Evolutionary conservation across 176 grass and related monocot genomes (phyloP).

Genomic region (Ensete ventricosum): DNA sequence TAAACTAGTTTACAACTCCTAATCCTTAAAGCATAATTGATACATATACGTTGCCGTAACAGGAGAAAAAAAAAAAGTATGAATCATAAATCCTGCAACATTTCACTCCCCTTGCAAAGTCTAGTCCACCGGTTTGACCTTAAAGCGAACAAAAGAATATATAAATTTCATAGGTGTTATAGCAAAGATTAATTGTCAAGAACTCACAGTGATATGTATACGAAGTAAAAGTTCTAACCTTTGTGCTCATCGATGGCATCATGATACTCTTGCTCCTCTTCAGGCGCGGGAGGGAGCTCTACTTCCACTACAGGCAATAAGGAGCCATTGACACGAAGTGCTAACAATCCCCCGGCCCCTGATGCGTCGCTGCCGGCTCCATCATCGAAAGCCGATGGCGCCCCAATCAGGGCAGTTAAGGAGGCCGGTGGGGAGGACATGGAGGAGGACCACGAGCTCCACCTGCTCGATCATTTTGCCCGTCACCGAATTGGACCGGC

Average conservation of each 20-base stretch:
- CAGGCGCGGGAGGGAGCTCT: constrained; percentile 38
- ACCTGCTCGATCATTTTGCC: no score
- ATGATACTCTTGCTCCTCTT: constrained; percentile 55
- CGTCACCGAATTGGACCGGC: no score
- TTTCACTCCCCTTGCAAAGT: no score
- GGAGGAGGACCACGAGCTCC: constrained; percentile 5
- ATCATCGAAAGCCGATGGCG: not conserved
- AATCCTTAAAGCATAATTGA: no score
- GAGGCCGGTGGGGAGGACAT: constrained; percentile 1
- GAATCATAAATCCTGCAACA: no score
- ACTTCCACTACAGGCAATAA: not conserved
- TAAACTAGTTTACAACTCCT: no score
- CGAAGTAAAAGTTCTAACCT: constrained; percentile 22
- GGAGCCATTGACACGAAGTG: not conserved
- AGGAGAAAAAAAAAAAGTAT: no score
- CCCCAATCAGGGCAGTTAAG: not conserved
- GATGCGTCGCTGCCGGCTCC: not conserved
- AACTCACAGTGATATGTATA: not conserved
- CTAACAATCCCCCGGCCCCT: not conserved
- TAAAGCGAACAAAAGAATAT: no score
- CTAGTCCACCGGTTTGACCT: no score
- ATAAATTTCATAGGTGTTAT: no score
- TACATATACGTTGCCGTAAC: no score
- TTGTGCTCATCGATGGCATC: constrained; percentile 35
- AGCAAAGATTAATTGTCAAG: no score